Evolutionary conservation across 202 grass and related monocot species (phyloP).

Genomic region (Musa balbisiana): DNA sequence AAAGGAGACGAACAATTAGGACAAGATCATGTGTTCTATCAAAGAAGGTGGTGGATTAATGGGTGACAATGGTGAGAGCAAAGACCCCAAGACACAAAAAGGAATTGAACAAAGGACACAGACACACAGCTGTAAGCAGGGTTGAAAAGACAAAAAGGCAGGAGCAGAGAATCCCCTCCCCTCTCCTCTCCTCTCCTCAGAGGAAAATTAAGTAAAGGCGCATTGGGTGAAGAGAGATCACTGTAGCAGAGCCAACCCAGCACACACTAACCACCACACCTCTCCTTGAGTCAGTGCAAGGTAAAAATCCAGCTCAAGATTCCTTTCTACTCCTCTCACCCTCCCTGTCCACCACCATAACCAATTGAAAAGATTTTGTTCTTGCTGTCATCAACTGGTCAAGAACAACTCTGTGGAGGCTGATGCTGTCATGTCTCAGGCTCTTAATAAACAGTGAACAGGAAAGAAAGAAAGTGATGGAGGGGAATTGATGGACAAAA

Average conservation of each 20-base stretch:
- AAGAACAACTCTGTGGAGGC: not conserved
- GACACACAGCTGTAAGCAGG: constrained; percentile 1
- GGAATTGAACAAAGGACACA: not conserved
- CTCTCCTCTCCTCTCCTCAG: too few species aligned
- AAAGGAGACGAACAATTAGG: not conserved
- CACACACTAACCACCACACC: not conserved
- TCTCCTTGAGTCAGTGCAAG: not conserved
- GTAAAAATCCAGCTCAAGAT: constrained; percentile 14
- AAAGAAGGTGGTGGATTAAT: too few species aligned
- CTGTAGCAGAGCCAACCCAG: not conserved
- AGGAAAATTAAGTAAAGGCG: too few species aligned
- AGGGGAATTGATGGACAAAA: not conserved
- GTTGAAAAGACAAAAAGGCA: not conserved
- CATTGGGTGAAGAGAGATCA: not conserved
- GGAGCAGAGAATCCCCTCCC: not conserved
- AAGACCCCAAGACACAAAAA: not conserved
- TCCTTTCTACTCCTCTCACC: constrained; percentile 23
- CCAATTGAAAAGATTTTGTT: not conserved
- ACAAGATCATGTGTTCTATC: not conserved
- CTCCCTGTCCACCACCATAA: constrained; percentile 1
- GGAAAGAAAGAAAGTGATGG: too few species aligned
- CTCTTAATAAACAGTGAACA: too few species aligned
- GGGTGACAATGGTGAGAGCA: not conserved
- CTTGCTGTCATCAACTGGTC: constrained; percentile 2
- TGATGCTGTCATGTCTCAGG: constrained; percentile 3